Percentiles rank a stretch among this genome's conserved stretches.
Conservation (phyloP, 441 rosid species). For the Populus hybrid region DNA sequence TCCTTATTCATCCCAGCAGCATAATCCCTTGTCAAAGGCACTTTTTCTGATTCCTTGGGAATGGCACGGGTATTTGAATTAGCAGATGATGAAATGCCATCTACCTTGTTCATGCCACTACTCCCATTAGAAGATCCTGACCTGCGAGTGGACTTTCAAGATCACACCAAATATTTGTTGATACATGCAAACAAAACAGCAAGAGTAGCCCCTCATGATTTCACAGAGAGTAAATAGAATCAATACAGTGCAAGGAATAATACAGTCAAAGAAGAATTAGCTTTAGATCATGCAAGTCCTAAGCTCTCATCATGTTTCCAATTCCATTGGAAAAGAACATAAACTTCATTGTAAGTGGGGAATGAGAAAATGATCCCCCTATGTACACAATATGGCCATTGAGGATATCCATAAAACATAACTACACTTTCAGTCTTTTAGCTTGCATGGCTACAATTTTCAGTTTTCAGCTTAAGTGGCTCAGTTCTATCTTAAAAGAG, state of each 20-base stretch:
- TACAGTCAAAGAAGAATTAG: background rate
- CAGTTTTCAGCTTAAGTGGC: background rate
- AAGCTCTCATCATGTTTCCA: background rate
- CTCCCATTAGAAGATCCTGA: constrained; percentile 38
- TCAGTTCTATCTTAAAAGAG: background rate
- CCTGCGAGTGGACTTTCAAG: constrained; percentile 29
- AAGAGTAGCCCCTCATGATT: background rate
- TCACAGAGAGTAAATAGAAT: background rate
- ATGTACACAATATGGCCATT: background rate
- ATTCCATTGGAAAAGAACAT: background rate
- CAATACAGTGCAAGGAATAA: background rate
- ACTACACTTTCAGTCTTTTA: background rate
- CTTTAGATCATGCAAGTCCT: background rate
- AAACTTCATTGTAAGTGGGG: background rate
- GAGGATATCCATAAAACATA: background rate
- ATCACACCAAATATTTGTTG: constrained; percentile 2
- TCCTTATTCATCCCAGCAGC: constrained; percentile 39
- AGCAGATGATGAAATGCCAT: constrained; percentile 28
- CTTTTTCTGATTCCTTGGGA: constrained; percentile 42
- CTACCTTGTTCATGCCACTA: constrained; percentile 31
- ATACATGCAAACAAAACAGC: background rate
- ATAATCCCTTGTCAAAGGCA: constrained; percentile 38
- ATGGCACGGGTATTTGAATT: constrained; percentile 26
- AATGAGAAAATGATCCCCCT: background rate
- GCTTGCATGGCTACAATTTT: background rate